These are phyloP conservation scores for Marasmius sp. DNA, from an alignment of 1,284 basidiomycete species.

Conservation along the genomic window DNA sequence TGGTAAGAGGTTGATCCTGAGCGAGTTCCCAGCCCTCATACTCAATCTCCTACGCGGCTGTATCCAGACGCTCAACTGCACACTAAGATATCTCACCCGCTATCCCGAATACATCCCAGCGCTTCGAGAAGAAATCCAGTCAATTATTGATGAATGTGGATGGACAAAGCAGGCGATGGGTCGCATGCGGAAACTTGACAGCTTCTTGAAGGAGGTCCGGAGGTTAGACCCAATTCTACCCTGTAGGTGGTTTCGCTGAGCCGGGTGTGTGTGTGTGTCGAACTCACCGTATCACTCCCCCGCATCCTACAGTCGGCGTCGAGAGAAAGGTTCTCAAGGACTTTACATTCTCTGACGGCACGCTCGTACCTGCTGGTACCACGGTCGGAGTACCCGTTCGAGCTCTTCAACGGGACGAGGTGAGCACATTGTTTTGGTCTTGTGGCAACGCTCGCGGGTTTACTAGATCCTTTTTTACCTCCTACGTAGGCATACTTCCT, in stretches of 20 bases:
- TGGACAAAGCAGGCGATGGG: conserved; percentile 35
- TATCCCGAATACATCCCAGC: conserved; percentile 28
- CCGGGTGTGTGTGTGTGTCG: not conserved
- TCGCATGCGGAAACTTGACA: conserved; percentile 37
- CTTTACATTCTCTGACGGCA: conserved; percentile 28
- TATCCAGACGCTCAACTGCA: conserved; percentile 17
- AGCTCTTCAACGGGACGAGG: conserved; percentile 16
- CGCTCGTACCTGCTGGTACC: conserved; percentile 21
- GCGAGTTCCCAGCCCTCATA: conserved; percentile 7
- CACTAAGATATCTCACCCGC: conserved; percentile 27
- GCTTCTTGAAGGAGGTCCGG: conserved; percentile 35
- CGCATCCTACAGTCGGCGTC: conserved; percentile 15
- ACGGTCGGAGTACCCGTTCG: conserved; percentile 9
- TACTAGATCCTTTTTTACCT: not conserved
- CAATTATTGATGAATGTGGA: conserved; percentile 28
- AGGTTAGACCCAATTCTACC: conserved; percentile 19
- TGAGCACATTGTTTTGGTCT: not conserved
- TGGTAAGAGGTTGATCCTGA: not conserved
- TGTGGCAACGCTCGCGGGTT: not conserved
- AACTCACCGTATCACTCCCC: not conserved
- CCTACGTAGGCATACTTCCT: conserved; percentile 7
- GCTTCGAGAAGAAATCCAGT: conserved; percentile 36
- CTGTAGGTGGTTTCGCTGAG: not conserved
- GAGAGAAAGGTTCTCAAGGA: conserved; percentile 20
- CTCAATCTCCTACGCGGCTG: not conserved